Evolutionary conservation across 306 rosid species (phyloP), one percentile per base, ranked within the genome.

Genomic region (Prunus kanzakura): DNA sequence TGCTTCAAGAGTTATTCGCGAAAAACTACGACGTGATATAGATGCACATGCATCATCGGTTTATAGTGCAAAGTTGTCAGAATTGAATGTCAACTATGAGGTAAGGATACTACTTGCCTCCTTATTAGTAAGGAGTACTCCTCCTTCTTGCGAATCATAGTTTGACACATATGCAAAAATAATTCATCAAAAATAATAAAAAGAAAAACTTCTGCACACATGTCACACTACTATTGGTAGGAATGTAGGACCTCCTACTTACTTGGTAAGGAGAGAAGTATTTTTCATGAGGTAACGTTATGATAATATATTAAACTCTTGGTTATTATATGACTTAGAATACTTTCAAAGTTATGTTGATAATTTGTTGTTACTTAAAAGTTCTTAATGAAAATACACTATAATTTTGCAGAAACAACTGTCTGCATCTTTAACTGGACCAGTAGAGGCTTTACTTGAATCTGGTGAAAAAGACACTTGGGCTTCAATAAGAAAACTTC

Each of bases 361-460:
- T 30, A 29, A 64, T 64, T 19, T 64, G 43, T 32, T 18, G 25
- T 55, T 55, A 41, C 51, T 69, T 79, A 25, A 0, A 80, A 78
- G 32, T 38, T 1, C 43, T 8, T 63, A 45, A 49, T 14, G 25
- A 23, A 23, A 58, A 58, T 55, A 46, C 80, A 18, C 67, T 55
- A 12, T 82, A 7, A 23, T 43, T 72, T 66, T 55, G 83, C 90
- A 94, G 98, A 86, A 81, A 76, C 73, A 78, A 83, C 88, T 94
- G 20, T 72, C 78, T 27, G 85, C 79, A 47, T 88, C 90, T 6
- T 87, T 94, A 88, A 57, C 71, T 29, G 85, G 83, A 76, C 97
- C 98, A 23, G 87, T 90, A 54, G 93, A 85, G 80, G 81, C 95
- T 62, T 74, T 92, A 66, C 87, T 94, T 62, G 96, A 90, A 78